phyloP scores from a whole-genome alignment of 495 filamentous ascomycete species.

The Lophiotrema nucula region DNA sequence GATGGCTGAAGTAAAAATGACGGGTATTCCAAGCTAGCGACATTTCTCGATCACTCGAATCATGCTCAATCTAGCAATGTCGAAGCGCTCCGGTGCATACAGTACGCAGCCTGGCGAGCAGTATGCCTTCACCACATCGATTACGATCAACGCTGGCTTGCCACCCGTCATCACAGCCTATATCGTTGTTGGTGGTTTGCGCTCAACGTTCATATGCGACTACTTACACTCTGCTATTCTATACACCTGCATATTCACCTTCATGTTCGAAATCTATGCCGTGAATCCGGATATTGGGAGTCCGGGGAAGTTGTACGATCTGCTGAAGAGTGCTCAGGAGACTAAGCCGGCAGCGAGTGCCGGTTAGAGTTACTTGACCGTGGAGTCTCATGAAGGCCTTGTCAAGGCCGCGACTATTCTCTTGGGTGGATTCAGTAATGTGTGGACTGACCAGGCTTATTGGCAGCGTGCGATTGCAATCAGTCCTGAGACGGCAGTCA shows the following conservation, averaged over 20 bases:
- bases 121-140: conserved; percentile 3
- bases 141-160: background rate
- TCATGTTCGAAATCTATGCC: conserved; percentile 50
- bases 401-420: too few relatives aligned
- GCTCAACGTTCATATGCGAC: conserved; percentile 31
- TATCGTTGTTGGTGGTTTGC: conserved; percentile 4
- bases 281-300: conserved; percentile 48
- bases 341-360: background rate
- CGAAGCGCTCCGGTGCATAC: background rate
- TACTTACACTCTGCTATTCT: too few relatives aligned
- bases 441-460: too few relatives aligned
- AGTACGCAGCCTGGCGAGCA: background rate
- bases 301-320: conserved; percentile 48
- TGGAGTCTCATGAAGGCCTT: background rate
- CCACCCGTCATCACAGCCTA: background rate
- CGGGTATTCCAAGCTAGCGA: background rate
- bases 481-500: too few relatives aligned
- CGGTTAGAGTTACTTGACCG: background rate
- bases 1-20: background rate
- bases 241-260: too few relatives aligned
- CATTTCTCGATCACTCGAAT: background rate
- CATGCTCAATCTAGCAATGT: background rate
- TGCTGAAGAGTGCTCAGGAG: conserved; percentile 16
- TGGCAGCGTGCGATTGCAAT: too few relatives aligned
- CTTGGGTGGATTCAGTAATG: too few relatives aligned